Percentiles rank a stretch among this genome's conserved stretches.
Evolutionary conservation across 208 protist genomes (phyloP).

Genomic region (Leishmania braziliensis): DNA sequence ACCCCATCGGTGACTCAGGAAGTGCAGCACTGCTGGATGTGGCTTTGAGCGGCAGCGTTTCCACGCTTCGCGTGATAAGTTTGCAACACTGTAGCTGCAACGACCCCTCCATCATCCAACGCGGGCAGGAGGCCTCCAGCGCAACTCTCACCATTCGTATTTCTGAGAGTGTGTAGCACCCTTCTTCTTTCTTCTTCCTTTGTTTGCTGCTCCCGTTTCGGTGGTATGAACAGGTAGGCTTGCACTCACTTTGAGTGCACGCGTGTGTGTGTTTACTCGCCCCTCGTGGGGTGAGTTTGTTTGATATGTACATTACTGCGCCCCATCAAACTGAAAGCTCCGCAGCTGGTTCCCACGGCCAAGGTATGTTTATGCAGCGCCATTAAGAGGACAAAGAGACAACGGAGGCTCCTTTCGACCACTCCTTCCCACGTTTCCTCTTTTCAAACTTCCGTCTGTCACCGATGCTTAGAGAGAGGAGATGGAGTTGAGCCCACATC

Average conservation of each 20-base stretch:
- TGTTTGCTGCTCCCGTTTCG: background rate
- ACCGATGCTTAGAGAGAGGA: background rate
- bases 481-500: background rate
- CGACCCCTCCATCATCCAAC: slow-evolving; percentile 31
- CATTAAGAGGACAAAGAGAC: background rate
- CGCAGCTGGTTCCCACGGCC: background rate
- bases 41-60: slow-evolving; percentile 38
- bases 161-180: slow-evolving; percentile 45
- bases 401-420: background rate
- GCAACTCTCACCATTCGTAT: slow-evolving; percentile 50
- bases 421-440: background rate
- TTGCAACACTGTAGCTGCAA: slow-evolving; percentile 75
- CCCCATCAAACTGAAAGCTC: background rate
- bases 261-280: background rate
- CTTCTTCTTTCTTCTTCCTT: background rate
- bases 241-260: background rate
- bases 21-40: slow-evolving; percentile 67
- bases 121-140: slow-evolving; percentile 30
- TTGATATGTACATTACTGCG: background rate
- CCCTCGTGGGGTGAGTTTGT: background rate
- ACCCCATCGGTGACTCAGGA: slow-evolving; percentile 76
- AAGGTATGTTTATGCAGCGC: background rate
- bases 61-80: slow-evolving; percentile 63
- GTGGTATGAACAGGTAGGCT: background rate
- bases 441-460: background rate